Conservation (phyloP, 768 basidiomycete genomes). For the Tylopilus felleus region DNA sequence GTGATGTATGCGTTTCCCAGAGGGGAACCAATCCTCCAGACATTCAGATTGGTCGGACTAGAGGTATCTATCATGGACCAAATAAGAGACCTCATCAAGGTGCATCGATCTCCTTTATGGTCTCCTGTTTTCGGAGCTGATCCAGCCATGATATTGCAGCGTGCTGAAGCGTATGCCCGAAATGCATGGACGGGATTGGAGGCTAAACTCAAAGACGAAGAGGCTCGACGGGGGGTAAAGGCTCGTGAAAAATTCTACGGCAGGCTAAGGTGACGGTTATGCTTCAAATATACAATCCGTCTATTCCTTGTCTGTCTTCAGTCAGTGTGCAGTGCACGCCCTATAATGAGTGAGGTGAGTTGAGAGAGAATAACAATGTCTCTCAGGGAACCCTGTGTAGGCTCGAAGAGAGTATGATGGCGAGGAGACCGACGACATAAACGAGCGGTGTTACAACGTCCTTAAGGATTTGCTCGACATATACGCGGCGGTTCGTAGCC, state of each 20-base stretch:
- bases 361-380: no score
- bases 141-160: slow-evolving; percentile 54
- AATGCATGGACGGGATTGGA: slow-evolving; percentile 57
- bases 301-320: no score
- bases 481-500: no score
- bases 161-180: slow-evolving; percentile 61
- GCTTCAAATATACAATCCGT: background rate
- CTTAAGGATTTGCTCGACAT: no score
- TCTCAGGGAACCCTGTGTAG: no score
- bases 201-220: slow-evolving; percentile 62
- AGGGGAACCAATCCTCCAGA: slow-evolving; percentile 47
- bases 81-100: slow-evolving; percentile 54
- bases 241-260: slow-evolving; percentile 50
- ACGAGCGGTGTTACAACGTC: no score
- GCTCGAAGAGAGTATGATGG: no score
- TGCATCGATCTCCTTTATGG: slow-evolving; percentile 28
- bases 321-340: no score
- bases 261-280: slow-evolving; percentile 15
- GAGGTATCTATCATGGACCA: slow-evolving; percentile 52
- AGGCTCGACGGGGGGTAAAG: slow-evolving; percentile 57
- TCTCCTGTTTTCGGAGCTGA: slow-evolving; percentile 26
- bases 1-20: slow-evolving; percentile 60
- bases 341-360: no score
- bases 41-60: slow-evolving; percentile 60
- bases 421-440: no score